Evolutionary conservation across 2,329 filamentous ascomycete genomes (phyloP).

Genomic region (Aspergillus tanneri): DNA sequence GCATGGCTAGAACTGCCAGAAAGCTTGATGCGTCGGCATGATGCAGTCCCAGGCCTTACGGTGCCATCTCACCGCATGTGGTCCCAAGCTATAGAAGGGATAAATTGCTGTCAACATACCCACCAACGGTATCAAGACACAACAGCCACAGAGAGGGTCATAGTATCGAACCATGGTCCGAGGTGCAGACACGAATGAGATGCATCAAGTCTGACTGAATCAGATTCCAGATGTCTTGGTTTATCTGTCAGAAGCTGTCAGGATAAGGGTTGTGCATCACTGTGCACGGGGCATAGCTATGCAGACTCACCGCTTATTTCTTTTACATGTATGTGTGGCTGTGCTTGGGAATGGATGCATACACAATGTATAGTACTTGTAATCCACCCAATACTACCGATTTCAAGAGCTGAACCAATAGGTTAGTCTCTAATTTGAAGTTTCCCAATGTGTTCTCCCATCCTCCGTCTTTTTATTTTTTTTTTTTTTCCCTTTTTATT

Average conservation of each 20-base stretch:
- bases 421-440: not conserved
- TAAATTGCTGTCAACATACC: not conserved
- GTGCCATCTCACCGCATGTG: not conserved
- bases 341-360: not conserved
- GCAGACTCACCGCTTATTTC: constrained; percentile 2
- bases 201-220: constrained; percentile 1
- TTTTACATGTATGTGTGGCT: not conserved
- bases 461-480: not conserved
- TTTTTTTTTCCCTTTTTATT: not conserved
- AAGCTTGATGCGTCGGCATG: not conserved
- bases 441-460: not conserved
- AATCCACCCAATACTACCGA: not conserved
- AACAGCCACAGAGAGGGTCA: constrained; percentile 2
- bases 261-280: not conserved
- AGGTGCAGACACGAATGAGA: not conserved
- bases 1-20: not conserved
- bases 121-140: constrained; percentile 1
- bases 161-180: not conserved
- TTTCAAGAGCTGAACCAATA: not conserved
- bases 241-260: constrained; percentile 12
- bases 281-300: constrained; percentile 6
- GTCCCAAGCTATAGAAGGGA: not conserved
- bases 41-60: not conserved
- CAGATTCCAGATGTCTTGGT: constrained; percentile 1
- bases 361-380: not conserved